A percentile compares a stretch with the other conserved stretches of the same genome.
Evolutionary conservation across 2,329 filamentous ascomycete species (phyloP).

Genomic region (Aspergillus jensenii): DNA sequence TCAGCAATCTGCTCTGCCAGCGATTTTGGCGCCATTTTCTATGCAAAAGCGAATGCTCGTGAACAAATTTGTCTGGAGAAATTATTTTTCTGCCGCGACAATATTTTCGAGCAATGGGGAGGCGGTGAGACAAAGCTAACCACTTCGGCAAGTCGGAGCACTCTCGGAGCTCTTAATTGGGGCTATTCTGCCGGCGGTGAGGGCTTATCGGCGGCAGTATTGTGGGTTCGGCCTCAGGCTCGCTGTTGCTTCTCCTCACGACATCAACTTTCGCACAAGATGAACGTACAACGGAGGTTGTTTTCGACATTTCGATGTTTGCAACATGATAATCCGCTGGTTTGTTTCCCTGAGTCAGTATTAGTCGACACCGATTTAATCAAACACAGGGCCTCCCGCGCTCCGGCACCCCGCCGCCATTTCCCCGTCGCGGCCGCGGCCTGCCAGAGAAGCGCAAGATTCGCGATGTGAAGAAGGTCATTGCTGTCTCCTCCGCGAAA

Average conservation of each 20-base stretch:
- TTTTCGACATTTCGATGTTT: constrained; percentile 58
- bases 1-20: constrained; percentile 63
- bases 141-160: not conserved
- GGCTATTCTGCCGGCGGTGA: constrained; percentile 20
- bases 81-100: constrained; percentile 24
- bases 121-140: constrained; percentile 16
- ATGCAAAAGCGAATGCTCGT: not conserved
- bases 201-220: constrained; percentile 22
- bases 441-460: constrained; percentile 80
- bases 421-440: constrained; percentile 70
- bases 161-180: not conserved
- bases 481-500: constrained; percentile 96
- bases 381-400: constrained; percentile 76
- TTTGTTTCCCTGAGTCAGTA: constrained; percentile 39
- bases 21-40: constrained; percentile 49
- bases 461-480: constrained; percentile 80
- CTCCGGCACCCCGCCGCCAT: constrained; percentile 65
- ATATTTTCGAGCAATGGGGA: constrained; percentile 12
- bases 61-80: not conserved
- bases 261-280: constrained; percentile 3
- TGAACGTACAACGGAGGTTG: constrained; percentile 35
- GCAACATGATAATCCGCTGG: constrained; percentile 85
- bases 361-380: not conserved
- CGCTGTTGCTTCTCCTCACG: not conserved
- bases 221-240: constrained; percentile 1